Conservation (phyloP, 2,329 filamentous ascomycete genomes). For the Diaporthe citri region DNA sequence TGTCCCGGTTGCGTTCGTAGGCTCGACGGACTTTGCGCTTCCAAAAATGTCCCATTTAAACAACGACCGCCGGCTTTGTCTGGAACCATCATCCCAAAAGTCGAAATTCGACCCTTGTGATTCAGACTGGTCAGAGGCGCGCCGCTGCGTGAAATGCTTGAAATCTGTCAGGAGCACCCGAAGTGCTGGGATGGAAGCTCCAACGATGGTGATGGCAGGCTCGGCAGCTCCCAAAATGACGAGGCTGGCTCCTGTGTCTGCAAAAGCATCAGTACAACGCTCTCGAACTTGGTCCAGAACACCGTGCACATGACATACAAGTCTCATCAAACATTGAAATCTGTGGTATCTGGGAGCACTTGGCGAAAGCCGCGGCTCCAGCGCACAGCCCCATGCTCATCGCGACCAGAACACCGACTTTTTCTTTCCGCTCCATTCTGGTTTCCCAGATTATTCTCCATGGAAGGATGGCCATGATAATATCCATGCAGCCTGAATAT, state of each 20-base stretch:
- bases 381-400: conserved; percentile 41
- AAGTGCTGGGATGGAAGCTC: conserved; percentile 16
- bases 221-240: conserved; percentile 6
- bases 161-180: conserved; percentile 2
- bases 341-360: conserved; percentile 18
- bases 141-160: neutral
- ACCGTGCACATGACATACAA: neutral
- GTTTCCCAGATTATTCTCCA: conserved; percentile 40
- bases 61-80: neutral
- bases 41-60: neutral
- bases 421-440: conserved; percentile 38
- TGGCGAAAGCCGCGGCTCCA: neutral
- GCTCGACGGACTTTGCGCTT: neutral
- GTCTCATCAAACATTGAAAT: conserved; percentile 46
- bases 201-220: conserved; percentile 25
- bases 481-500: conserved; percentile 40
- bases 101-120: neutral
- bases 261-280: neutral
- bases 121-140: neutral
- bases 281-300: rapidly evolving
- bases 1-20: neutral
- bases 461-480: conserved; percentile 38
- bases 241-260: conserved; percentile 9
- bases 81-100: neutral
- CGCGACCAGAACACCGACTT: conserved; percentile 36